Conservation (phyloP, 306 rosid species). For the Citrullus amarus region DNA sequence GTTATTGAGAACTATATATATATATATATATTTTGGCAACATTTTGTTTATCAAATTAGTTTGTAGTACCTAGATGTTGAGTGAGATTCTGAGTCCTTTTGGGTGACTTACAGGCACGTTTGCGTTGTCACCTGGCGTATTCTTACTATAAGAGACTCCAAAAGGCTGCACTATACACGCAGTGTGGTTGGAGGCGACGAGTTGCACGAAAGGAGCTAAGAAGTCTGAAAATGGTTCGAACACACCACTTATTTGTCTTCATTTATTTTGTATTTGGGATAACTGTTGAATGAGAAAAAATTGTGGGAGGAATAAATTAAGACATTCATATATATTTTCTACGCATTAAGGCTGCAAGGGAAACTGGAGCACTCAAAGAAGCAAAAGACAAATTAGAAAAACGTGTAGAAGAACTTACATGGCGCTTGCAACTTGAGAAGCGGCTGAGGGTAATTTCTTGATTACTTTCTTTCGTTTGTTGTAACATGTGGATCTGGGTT, state of each 20-base stretch:
- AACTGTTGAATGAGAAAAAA: not conserved
- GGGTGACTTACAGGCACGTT: constrained; percentile 47
- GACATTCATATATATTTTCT: constrained; percentile 17
- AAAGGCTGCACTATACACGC: constrained; percentile 71
- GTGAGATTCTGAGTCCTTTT: not conserved
- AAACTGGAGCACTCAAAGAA: constrained; percentile 98
- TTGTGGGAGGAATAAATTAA: constrained; percentile 5
- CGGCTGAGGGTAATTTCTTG: constrained; percentile 65
- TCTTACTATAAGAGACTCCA: constrained; percentile 75
- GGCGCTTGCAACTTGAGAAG: constrained; percentile 99
- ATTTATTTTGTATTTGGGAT: constrained; percentile 18
- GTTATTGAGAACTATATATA: not conserved
- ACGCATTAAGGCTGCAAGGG: constrained; percentile 81
- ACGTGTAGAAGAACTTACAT: constrained; percentile 99
- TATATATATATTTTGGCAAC: not conserved
- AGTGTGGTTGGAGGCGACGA: constrained; percentile 93
- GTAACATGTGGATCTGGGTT: constrained; percentile 12
- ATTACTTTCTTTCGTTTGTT: constrained; percentile 6
- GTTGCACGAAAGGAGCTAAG: constrained; percentile 94
- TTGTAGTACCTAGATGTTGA: constrained; percentile 1
- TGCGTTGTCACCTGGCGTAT: constrained; percentile 56
- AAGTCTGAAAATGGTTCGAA: constrained; percentile 77
- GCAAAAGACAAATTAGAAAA: constrained; percentile 97
- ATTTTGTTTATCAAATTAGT: not conserved
- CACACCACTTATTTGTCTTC: constrained; percentile 7